These are phyloP conservation scores for Citrullus amarus DNA, from an alignment of 306 rosid genomes.

Conservation along the genomic window DNA sequence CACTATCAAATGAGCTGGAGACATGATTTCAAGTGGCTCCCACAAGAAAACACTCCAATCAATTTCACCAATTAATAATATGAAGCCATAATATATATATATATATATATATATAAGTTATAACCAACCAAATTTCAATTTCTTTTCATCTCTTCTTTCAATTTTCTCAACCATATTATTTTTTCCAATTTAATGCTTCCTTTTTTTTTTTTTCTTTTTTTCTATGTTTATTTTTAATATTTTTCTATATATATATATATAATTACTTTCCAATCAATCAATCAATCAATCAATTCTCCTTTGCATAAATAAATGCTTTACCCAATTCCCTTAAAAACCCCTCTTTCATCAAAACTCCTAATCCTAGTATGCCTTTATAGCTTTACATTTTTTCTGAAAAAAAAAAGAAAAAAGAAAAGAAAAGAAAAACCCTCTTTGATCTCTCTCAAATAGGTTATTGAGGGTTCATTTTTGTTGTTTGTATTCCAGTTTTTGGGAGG, in stretches of 20 bases:
- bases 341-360: not conserved
- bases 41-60: not conserved
- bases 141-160: not conserved
- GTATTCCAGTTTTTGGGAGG: not conserved
- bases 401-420: too few species aligned
- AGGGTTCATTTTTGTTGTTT: not conserved
- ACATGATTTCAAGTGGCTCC: conserved; percentile 6
- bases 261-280: not conserved
- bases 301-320: not conserved
- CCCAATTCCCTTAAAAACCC: not conserved
- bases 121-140: not conserved
- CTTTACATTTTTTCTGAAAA: not conserved
- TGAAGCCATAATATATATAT: not conserved
- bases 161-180: not conserved
- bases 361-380: not conserved
- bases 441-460: not conserved
- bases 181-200: not conserved
- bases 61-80: not conserved
- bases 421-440: not conserved
- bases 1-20: conserved; percentile 8
- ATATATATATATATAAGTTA: not conserved
- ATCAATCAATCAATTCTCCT: not conserved
- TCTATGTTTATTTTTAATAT: not conserved
- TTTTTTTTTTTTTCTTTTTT: not conserved
- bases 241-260: not conserved